Evolutionary conservation across 768 basidiomycete genomes (phyloP), one percentile per base, ranked within the genome.

Genomic region (Lactarius hatsudake): DNA sequence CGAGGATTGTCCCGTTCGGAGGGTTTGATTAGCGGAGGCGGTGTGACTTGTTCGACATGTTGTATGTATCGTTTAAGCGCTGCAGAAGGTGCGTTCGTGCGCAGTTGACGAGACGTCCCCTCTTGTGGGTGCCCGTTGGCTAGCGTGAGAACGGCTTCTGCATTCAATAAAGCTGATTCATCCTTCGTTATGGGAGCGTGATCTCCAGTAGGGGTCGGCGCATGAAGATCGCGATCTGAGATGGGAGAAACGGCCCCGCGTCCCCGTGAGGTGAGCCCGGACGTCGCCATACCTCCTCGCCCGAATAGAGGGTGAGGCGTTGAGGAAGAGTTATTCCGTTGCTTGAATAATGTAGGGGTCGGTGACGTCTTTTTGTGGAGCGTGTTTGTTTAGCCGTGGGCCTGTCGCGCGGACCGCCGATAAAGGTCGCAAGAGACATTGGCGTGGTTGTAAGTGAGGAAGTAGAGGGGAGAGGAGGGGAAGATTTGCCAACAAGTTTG

Each of bases 361-460:
- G 72, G 85, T 79, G 12, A 82, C 81, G 76, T 93, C 86, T 71
- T 80, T 80, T 74, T 93, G 92, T 5, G 91, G 87, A 20, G 87
- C 86, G 71, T 87, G 90, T 65, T 81, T 84, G 69, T 84, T 92
- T 53, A 94, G 81, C 43, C 88, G 82, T 4, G 91, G 91, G 28
- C 90, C 92, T 53, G 85, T 83, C 17, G 87, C 91, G 32, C 81
- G 84, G 8, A n/a, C 92, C 91, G 43, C 92, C 92, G 71, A 93
- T 93, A 74, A 93, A 91, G 2, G 88, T 83, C 0, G 92, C 91
- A 32, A 93, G 82, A 2, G 92, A 94, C 10, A 89, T 86, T 13
- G 86, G 79, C 51, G 83, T 79, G 3, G 81, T 68, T 61, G 60
- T 36, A 20, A 70, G 54, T 59, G 42, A 51, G 23, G 66, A 61